Evolutionary conservation across 768 basidiomycete genomes (phyloP).

Genomic region (Hygrophorus russula): DNA sequence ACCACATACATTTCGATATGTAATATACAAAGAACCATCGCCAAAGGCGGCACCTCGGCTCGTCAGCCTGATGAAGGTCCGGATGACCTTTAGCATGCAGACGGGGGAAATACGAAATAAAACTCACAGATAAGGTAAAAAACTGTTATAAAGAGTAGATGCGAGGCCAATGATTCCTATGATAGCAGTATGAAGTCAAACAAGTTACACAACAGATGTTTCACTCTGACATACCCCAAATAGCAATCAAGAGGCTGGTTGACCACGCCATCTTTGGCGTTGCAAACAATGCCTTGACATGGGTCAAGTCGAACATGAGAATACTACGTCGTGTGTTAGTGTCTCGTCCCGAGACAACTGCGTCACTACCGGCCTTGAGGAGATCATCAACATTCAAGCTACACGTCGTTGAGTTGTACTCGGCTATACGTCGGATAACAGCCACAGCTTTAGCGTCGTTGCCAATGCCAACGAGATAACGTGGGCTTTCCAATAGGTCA

Average conservation of each 20-base stretch:
- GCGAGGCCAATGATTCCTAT: conserved; percentile 8
- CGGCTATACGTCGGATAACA: conserved; percentile 50
- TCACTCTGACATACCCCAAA: conserved; percentile 27
- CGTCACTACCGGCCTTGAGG: conserved; percentile 12
- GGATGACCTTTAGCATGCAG: background rate
- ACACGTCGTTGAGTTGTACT: conserved; percentile 42
- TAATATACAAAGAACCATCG: conserved; percentile 57
- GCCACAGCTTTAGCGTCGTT: conserved; percentile 49
- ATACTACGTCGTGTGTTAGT: conserved; percentile 10
- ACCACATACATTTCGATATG: conserved; percentile 53
- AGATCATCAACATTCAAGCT: conserved; percentile 43
- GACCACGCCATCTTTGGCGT: conserved; percentile 55
- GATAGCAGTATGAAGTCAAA: conserved; percentile 51
- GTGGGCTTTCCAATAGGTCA: conserved; percentile 57
- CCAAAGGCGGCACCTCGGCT: conserved; percentile 62
- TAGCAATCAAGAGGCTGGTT: conserved; percentile 48
- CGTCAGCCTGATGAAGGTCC: conserved; percentile 31
- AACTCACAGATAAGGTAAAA: conserved; percentile 43
- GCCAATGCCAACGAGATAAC: conserved; percentile 62
- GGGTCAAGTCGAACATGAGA: conserved; percentile 22
- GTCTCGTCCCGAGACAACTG: conserved; percentile 3
- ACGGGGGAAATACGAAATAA: background rate
- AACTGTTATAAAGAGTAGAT: conserved; percentile 29
- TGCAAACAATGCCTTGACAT: conserved; percentile 53
- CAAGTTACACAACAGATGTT: background rate